A percentile compares a stretch with the other conserved stretches of the same genome.
Evolutionary conservation across 192 early-diverging fungal genomes (phyloP).

Genomic region (Cetraspora pellucida): DNA sequence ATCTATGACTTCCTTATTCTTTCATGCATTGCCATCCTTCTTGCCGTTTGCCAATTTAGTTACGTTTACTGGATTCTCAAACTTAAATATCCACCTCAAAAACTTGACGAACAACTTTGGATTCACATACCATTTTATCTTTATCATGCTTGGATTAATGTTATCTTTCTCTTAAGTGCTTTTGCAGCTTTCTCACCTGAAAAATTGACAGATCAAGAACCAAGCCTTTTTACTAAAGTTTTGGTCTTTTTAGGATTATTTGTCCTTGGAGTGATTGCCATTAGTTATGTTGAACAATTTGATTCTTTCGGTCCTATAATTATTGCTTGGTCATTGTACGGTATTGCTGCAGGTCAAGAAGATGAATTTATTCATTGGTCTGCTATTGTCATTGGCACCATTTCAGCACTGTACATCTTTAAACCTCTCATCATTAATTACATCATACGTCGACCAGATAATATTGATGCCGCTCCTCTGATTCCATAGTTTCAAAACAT

Average conservation of each 20-base stretch:
- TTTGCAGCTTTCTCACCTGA: slow-evolving; percentile 61
- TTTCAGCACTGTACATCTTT: slow-evolving; percentile 47
- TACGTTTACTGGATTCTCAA: slow-evolving; percentile 59
- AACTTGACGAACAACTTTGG: slow-evolving; percentile 51
- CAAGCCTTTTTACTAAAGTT: slow-evolving; percentile 49
- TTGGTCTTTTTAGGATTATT: slow-evolving; percentile 53
- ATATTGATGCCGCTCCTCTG: no score
- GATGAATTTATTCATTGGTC: slow-evolving; percentile 52
- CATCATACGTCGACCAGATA: slow-evolving; percentile 32
- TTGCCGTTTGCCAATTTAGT: slow-evolving; percentile 60
- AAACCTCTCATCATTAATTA: slow-evolving; percentile 43
- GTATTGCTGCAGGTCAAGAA: slow-evolving; percentile 50
- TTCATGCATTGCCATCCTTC: slow-evolving; percentile 57
- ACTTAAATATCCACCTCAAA: slow-evolving; percentile 39
- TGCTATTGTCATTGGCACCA: slow-evolving; percentile 49
- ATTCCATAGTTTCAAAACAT: no score
- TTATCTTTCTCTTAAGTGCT: slow-evolving; percentile 58
- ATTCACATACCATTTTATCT: slow-evolving; percentile 70
- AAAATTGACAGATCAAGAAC: slow-evolving; percentile 40
- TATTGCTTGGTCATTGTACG: slow-evolving; percentile 59
- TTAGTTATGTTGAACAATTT: slow-evolving; percentile 62
- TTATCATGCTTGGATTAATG: slow-evolving; percentile 67
- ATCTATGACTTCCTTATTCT: slow-evolving; percentile 61
- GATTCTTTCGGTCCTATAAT: slow-evolving; percentile 67
- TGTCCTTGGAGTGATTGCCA: slow-evolving; percentile 57